Base-by-base conservation (phyloP, 2,329 filamentous ascomycete genomes). In the Epichloe aotearoae region DNA sequence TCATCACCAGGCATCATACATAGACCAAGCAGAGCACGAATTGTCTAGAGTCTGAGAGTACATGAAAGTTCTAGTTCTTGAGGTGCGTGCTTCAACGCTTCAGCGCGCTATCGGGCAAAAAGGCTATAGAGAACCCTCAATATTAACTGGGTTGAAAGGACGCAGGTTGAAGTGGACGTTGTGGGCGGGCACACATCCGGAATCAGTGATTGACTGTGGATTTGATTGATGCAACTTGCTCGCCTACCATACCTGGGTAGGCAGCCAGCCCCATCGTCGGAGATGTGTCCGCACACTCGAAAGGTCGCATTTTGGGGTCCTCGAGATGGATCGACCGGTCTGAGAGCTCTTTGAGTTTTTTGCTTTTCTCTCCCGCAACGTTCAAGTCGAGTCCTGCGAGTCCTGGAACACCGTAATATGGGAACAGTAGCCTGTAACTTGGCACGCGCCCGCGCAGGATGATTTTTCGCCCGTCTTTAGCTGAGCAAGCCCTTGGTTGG, bases 1-100 rank as follows among this genome's bases (percentile, higher is more conserved):
- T 51, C 41, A 47, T 50, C 38, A 17, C 44, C 41, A 50, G 37
- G 36, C 51, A 51, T 53, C 51, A 50, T 50, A 46, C 51, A 50
- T 51, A 46, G 36, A 45, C 49, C n/a, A 26, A 34, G 42, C 39
- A 37, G 47, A 45, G 48, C 48, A 45, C 33, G 33, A 38, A 44
- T 38, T 38, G 37, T 17, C 37, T 43, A 39, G 41, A 43, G 23
- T 42, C 17, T 12, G 19, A 26, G 26, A 26, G 26, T 26, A 26
- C 26, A 26, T 26, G 8, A 26, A 26, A 26, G 26, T 26, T 20
- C 17, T 34, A 19, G 47, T 10, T 38, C 15, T 30, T 44, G 33
- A 39, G 33, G 23, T 45, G 41, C 30, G 30, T 30, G 30, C 14
- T 17, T 12, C 39, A 42, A 42, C n/a, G 14, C 33, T 39, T 34